phyloP scores from a whole-genome alignment of 2,329 filamentous ascomycete species.

The Plectosphaerella cucumerina region DNA sequence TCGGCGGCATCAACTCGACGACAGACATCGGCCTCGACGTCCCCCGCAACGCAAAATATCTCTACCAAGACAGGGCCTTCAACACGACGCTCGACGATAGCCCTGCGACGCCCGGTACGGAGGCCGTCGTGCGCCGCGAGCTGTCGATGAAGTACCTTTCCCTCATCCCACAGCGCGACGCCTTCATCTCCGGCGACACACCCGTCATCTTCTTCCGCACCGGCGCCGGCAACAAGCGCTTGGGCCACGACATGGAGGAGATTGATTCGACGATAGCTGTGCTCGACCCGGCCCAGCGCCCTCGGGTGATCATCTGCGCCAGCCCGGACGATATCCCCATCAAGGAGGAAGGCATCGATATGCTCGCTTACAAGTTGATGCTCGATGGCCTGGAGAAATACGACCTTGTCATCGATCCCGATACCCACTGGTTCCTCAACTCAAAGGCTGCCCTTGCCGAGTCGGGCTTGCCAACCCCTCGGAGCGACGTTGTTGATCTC shows the following conservation, averaged over 20 bases:
- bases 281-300: conserved; percentile 21
- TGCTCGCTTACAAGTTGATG: conserved; percentile 21
- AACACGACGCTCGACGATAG: conserved; percentile 16
- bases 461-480: conserved; percentile 28
- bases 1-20: conserved; percentile 21
- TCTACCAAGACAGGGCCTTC: conserved; percentile 30
- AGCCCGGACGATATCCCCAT: conserved; percentile 20
- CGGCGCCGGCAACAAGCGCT: conserved; percentile 12
- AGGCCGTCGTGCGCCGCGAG: conserved; percentile 12
- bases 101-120: neutral
- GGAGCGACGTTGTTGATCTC: conserved; percentile 18
- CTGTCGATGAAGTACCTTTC: conserved; percentile 28
- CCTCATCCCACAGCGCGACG: conserved; percentile 29
- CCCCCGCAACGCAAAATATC: conserved; percentile 28
- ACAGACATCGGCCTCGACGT: conserved; percentile 20
- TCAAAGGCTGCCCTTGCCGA: conserved; percentile 27
- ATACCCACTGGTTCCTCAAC: conserved; percentile 30
- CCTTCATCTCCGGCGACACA: conserved; percentile 23
- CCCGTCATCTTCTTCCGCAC: conserved; percentile 25
- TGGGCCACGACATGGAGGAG: conserved; percentile 22
- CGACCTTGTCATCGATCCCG: conserved; percentile 20
- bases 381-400: conserved; percentile 24
- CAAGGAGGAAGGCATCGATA: conserved; percentile 20
- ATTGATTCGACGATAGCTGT: conserved; percentile 23
- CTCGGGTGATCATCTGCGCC: conserved; percentile 25